Percentiles rank a stretch among this genome's conserved stretches.
Evolutionary conservation across 805 yeast genomes (phyloP).

Genomic region (Myxozyma kluyveri): DNA sequence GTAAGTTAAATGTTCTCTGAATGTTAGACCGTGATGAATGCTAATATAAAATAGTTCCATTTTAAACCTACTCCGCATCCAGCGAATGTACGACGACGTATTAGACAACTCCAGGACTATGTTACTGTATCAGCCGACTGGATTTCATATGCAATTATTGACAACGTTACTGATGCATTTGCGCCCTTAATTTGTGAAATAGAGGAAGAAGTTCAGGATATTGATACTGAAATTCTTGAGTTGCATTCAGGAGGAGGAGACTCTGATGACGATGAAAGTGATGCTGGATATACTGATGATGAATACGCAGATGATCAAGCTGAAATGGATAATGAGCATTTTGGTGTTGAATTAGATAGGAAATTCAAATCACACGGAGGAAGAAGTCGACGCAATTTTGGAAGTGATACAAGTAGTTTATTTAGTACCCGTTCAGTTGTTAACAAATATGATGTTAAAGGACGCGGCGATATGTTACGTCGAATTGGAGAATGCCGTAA

Average conservation of each 20-base stretch:
- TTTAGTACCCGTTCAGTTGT: constrained; percentile 7
- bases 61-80: constrained; percentile 95
- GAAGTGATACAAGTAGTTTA: constrained; percentile 15
- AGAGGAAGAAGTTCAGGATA: constrained; percentile 90
- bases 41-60: too few relatives aligned
- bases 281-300: constrained; percentile 42
- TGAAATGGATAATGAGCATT: not conserved
- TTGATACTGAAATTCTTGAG: constrained; percentile 83
- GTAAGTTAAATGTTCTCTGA: too few relatives aligned
- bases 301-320: constrained; percentile 37
- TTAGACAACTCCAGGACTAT: constrained; percentile 81
- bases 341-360: constrained; percentile 27
- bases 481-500: constrained; percentile 94
- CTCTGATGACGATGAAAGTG: constrained; percentile 47
- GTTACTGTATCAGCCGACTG: constrained; percentile 90
- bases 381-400: constrained; percentile 56
- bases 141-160: constrained; percentile 95
- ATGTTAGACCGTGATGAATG: too few relatives aligned
- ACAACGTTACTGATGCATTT: constrained; percentile 95
- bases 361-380: constrained; percentile 11
- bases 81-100: constrained; percentile 89
- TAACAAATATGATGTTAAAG: constrained; percentile 10
- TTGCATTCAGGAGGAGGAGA: constrained; percentile 60
- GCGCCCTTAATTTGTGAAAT: constrained; percentile 95
- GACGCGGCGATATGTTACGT: constrained; percentile 91